Evolutionary conservation across 1,284 basidiomycete genomes (phyloP).

Genomic region (Cerioporus squamosus): DNA sequence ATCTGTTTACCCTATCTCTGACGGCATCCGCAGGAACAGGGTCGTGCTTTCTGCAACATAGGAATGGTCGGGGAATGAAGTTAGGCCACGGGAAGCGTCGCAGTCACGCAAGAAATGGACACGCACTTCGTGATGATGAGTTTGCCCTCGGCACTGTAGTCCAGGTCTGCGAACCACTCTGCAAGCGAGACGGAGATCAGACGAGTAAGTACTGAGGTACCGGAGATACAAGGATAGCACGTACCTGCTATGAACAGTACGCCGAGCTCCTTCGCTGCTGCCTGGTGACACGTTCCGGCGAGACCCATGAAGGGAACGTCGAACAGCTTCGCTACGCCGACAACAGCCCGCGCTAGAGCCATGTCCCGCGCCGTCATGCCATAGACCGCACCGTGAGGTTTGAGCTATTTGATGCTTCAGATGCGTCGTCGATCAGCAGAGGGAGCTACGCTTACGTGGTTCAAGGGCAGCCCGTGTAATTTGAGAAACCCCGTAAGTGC

Average conservation of each 20-base stretch:
- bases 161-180: conserved; percentile 70
- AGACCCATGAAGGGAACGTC: conserved; percentile 60
- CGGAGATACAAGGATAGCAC: not conserved
- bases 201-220: not conserved
- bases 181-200: not conserved
- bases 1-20: conserved; percentile 44
- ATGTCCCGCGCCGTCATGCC: conserved; percentile 57
- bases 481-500: conserved; percentile 61
- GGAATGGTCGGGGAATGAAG: not conserved
- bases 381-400: conserved; percentile 63
- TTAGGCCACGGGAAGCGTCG: not conserved
- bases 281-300: conserved; percentile 61
- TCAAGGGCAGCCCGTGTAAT: conserved; percentile 48
- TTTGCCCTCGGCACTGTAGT: conserved; percentile 57
- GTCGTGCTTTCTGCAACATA: conserved; percentile 53
- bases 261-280: conserved; percentile 52
- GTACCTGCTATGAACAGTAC: conserved; percentile 64
- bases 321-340: conserved; percentile 55
- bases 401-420: conserved; percentile 36
- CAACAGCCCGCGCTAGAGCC: conserved; percentile 53
- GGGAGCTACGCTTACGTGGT: conserved; percentile 46
- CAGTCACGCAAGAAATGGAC: too few species aligned
- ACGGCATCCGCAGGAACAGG: conserved; percentile 49
- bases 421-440: not conserved
- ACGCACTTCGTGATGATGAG: conserved; percentile 58